A percentile compares a stretch with the other conserved stretches of the same genome.
phyloP scores from a whole-genome alignment of 148 eudicot genomes.

The Tetragonia tetragonoides region DNA sequence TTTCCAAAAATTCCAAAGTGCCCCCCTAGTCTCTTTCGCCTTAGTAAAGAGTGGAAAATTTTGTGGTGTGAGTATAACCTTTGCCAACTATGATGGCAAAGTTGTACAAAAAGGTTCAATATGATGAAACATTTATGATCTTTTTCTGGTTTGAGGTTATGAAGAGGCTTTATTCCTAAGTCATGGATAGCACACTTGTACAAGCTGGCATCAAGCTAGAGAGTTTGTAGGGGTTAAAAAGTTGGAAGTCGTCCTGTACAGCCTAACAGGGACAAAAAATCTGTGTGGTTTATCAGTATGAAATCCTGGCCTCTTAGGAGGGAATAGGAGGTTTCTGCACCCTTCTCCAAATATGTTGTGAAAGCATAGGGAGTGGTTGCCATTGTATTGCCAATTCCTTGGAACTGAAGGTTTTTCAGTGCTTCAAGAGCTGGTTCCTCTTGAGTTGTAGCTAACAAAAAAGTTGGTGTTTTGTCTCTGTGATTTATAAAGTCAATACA shows the following conservation, averaged over 20 bases:
- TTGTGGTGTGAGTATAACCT: background rate
- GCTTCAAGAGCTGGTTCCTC: background rate
- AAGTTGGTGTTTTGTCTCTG: background rate
- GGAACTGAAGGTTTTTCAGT: background rate
- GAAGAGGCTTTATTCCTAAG: background rate
- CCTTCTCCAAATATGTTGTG: background rate
- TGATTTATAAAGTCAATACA: background rate
- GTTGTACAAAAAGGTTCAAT: background rate
- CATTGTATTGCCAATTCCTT: background rate
- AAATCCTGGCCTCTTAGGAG: too few species aligned
- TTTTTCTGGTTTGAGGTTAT: background rate
- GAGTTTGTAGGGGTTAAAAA: background rate
- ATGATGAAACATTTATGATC: background rate
- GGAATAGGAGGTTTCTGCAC: background rate
- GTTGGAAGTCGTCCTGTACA: background rate
- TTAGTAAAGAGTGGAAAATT: background rate
- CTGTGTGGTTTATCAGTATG: too few species aligned
- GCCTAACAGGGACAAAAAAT: background rate
- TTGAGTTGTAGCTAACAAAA: background rate
- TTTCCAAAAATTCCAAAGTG: background rate
- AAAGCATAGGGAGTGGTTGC: background rate
- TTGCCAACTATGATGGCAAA: background rate
- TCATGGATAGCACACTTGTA: background rate
- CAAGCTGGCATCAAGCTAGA: background rate
- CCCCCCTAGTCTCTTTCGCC: background rate